Conservation (phyloP, 2,329 filamentous ascomycete species). For the Sporothrix phasma region DNA sequence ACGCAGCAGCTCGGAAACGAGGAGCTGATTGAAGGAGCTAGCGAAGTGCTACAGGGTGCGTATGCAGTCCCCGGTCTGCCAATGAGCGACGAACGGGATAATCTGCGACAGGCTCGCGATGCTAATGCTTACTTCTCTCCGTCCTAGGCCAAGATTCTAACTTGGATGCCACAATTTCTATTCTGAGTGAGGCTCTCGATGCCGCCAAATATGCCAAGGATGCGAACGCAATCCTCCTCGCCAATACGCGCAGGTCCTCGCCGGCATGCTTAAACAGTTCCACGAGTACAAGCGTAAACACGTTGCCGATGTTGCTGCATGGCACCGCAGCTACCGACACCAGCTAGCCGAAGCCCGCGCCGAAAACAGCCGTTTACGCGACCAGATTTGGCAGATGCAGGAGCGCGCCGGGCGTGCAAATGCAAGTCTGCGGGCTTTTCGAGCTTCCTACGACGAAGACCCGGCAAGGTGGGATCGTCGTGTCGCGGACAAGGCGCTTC, state of each 20-base stretch:
- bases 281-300: constrained; percentile 57
- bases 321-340: constrained; percentile 56
- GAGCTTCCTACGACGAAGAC: constrained; percentile 47
- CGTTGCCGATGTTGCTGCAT: constrained; percentile 49
- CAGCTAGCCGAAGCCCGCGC: constrained; percentile 56
- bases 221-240: constrained; percentile 48
- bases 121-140: constrained; percentile 4
- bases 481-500: constrained; percentile 41
- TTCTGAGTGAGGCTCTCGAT: constrained; percentile 52
- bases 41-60: constrained; percentile 49
- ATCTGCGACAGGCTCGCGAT: neutral
- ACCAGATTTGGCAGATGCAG: constrained; percentile 59
- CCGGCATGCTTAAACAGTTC: constrained; percentile 51
- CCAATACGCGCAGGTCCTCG: constrained; percentile 48
- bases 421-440: constrained; percentile 46
- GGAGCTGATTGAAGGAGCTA: constrained; percentile 45
- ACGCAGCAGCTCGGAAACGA: constrained; percentile 45
- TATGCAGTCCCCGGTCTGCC: constrained; percentile 24
- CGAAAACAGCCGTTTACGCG: constrained; percentile 52
- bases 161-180: constrained; percentile 47
- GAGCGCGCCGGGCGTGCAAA: constrained; percentile 49
- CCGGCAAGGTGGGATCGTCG: constrained; percentile 42
- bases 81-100: neutral
- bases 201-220: constrained; percentile 51
- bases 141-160: constrained; percentile 41